Evolutionary conservation across 371 early-diverging fungal species (phyloP), one percentile per base, ranked within the genome.

Genomic region (Haplosporangium sp.): DNA sequence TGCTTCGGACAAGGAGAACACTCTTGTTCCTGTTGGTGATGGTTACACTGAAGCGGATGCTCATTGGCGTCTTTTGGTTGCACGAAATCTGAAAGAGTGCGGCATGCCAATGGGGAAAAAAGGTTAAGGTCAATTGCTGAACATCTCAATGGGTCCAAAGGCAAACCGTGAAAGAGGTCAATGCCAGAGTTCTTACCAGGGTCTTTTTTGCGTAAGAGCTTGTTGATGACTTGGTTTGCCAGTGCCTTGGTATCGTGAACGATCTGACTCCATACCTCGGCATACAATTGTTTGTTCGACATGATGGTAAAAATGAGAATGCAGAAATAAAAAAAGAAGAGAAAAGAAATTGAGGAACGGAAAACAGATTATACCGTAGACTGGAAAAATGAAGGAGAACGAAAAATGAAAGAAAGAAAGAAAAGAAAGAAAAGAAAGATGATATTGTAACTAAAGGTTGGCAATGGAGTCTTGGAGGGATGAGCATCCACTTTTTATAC

Each of bases 211-310:
- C 52, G 47, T 2, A 47, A 29, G 14, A 69, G 5, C 23, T 47
- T 63, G 58, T 48, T 41, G 52, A 69, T 14, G 36, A 66, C 51
- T 11, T 45, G 52, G 38, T 58, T 18, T 12, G 65, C 58, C 29
- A 62, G 52, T n/a, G 11, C 11, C 53, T 62, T 62, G 6, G 58
- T 58, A 13, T 69, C 69, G 14, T 62, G 37, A 47, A 59, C 59
- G 40, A 69, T 63, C 29, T 59, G 58, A 23, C 59, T 18, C 70
- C 63, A 69, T 13, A 69, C 36, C 11, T 23, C 29, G n/a, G 59
- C 7, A 42, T 55, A 42, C 2, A 53, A 13, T 2, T 47, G 59
- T 36, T 53, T 69, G 41, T 59, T 53, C 16, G 41, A 40, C 70
- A 71, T 71, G 2, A 23, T 47, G 23, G 36, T 10, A 21, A 54